These are phyloP conservation scores for Olyra latifolia DNA, from an alignment of 176 grass and related monocot genomes.

Conservation along the genomic window DNA sequence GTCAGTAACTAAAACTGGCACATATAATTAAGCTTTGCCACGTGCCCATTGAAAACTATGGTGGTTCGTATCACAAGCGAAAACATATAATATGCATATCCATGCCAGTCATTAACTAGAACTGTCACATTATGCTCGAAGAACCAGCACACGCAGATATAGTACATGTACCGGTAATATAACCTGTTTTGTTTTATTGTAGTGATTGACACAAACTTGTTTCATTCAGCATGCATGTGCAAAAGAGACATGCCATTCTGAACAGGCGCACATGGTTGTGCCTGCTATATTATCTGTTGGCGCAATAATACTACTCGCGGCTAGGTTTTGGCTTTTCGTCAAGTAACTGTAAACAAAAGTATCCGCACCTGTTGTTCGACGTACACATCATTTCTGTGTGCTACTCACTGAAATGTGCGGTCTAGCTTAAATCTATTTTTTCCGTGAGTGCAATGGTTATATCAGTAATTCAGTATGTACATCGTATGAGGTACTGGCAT, in stretches of 20 bases:
- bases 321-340: constrained; percentile 76
- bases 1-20: no score
- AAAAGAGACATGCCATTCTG: constrained; percentile 78
- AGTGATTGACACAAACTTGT: not conserved
- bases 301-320: constrained; percentile 69
- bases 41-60: no score
- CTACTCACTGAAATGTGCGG: constrained; percentile 35
- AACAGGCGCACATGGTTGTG: constrained; percentile 88
- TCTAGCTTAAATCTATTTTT: constrained; percentile 10
- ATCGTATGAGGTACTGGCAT: not conserved
- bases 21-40: no score
- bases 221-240: constrained; percentile 67
- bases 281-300: constrained; percentile 59
- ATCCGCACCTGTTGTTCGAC: not conserved
- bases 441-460: constrained; percentile 17
- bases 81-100: no score
- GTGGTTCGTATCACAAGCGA: no score
- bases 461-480: constrained; percentile 10
- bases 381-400: not conserved
- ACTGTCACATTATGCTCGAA: no score
- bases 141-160: no score
- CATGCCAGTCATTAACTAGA: no score
- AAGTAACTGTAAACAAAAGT: constrained; percentile 67
- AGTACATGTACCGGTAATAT: no score
- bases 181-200: no score